Base-by-base conservation (phyloP, 1,139 yeast genomes). In the Protomyces macrosporus region DNA sequence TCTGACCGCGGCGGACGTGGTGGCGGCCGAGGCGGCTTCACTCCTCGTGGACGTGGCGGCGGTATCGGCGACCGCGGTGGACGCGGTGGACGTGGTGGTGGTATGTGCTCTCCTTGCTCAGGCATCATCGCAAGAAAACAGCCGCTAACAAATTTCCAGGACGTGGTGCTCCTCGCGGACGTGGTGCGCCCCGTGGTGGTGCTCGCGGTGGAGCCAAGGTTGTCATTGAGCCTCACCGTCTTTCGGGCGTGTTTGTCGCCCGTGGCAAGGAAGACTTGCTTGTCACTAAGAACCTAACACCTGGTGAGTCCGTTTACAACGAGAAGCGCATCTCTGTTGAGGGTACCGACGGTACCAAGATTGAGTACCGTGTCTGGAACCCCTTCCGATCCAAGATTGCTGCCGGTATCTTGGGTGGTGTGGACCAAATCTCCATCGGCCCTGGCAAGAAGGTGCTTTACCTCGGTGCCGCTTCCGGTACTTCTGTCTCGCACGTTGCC, bases 371-470 rank as follows among this genome's bases (percentile, higher is more conserved):
- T 84, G 98, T 93, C 71, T 93, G 99, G 99, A 93, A 93, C 80
- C 98, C 98, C 70, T 93, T 93, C 87, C 87, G 98, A 87, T 93
- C 98, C 69, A 93, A 93, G 85, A 83, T 93, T 81, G 98, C 98
- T 76, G 98, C 98, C 68, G 98, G 98, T 88, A 89, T 93, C 72
- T 88, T 93, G 90, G 98, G 98, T 80, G 98, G 98, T 86, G 81
- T 93, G 72, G 98, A 93, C 77, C 97, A 95, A 80, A 81, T 95
- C 73, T 95, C 90, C 81, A 88, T 93, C 78, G 95, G 90, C 65
- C 98, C 98, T 74, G 98, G 98, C 75, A 89, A 89, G 82, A 93
- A 93, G 83, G 98, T 93, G 64, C 84, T 93, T 71, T 93, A 93
- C 79, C 81, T 93, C 76, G 98, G 98, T 84, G 98, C 98, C 73